Base-by-base conservation (phyloP, 441 rosid species). In the Capsella rubella region DNA sequence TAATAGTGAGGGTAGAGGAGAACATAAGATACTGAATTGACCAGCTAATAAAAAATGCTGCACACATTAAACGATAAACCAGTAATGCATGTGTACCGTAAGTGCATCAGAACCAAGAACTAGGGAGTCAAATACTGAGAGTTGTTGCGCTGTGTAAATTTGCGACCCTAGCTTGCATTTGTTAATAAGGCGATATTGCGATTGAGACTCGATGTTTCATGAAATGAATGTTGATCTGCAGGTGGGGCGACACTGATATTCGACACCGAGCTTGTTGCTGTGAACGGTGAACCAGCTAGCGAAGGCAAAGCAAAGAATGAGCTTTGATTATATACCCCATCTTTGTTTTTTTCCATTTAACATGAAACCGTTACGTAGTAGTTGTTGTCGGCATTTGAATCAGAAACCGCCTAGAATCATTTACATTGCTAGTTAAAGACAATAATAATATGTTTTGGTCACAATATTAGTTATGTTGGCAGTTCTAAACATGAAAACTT, bases 231-330 rank as follows among this genome's bases (percentile, higher is more conserved):
- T 25, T 53, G 39, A 57, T 61, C 46, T 79, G 72, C 86, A 94
- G 98, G 98, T 62, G 98, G 96, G 53, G 97, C 96, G 0, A 91
- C 97, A 8, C 77, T 94, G 12, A 78, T 94, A 70, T 94, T 94
- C 52, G 98, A 91, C 78, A 89, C 97, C 0, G 91, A 91, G 88
- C 93, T 91, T 64, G 90, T 91, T 29, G 83, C 92, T 1, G 95
- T 93, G 71, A 93, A 89, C 39, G 97, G 87, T 18, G 81, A 85
- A 78, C 28, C 92, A 25, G 69, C 87, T 1, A 65, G 72, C 35
- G 85, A 85, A 42, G 84, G 35, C 8, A 34, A 71, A 37, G 6
- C 82, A 2, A 67, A 57, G 37, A 67, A 73, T 35, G 96, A 88
- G 84, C 85, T 91, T 60, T 91, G 87, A 81, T 76, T 61, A 46